A percentile compares a stretch with the other conserved stretches of the same genome.
These are phyloP conservation scores for Carex parvula DNA, from an alignment of 176 grass and related monocot species.

Conservation along the genomic window DNA sequence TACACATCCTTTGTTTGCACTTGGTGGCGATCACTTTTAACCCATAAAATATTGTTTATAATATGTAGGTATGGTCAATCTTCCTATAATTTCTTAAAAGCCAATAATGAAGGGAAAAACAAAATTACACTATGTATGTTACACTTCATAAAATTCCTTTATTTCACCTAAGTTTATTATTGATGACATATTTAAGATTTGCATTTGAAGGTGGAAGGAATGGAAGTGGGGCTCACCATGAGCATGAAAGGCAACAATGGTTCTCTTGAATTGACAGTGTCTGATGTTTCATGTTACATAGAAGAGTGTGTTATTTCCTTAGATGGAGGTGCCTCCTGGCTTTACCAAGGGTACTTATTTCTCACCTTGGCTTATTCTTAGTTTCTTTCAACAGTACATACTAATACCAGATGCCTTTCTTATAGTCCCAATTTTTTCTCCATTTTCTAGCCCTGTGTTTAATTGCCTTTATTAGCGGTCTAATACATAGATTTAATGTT, in stretches of 20 bases:
- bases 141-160: neutral
- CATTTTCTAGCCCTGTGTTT: neutral
- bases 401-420: neutral
- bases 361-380: neutral
- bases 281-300: conserved; percentile 66
- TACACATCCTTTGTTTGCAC: neutral
- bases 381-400: neutral
- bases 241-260: conserved; percentile 69
- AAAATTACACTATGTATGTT: neutral
- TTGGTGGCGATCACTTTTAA: neutral
- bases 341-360: conserved; percentile 90
- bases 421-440: neutral
- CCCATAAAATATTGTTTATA: neutral
- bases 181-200: conserved; percentile 33
- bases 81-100: neutral
- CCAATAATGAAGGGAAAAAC: neutral
- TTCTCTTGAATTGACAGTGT: conserved; percentile 53
- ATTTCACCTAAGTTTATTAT: neutral
- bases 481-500: neutral
- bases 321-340: conserved; percentile 95
- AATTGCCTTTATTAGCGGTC: neutral
- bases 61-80: neutral
- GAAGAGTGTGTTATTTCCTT: conserved; percentile 70
- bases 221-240: conserved; percentile 85
- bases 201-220: conserved; percentile 81